These are phyloP conservation scores for Pseudozyma flocculosa DNA, from an alignment of 1,284 basidiomycete species.

Conservation along the genomic window DNA sequence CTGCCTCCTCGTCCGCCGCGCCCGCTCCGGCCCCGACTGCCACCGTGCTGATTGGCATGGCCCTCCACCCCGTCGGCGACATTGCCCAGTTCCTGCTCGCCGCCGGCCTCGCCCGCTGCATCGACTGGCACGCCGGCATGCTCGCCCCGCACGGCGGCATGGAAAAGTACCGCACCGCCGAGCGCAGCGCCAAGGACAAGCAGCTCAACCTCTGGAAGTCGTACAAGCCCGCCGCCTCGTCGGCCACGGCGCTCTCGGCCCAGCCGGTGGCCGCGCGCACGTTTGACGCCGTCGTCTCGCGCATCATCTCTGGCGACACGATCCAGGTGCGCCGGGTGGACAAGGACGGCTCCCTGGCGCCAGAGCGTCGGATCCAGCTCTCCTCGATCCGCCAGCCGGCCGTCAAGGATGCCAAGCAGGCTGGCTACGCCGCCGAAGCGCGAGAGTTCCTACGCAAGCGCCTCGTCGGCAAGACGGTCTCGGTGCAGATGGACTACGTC, in stretches of 20 bases:
- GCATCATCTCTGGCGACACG: conserved; percentile 91
- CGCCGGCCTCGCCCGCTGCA: conserved; percentile 82
- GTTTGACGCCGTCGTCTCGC: conserved; percentile 74
- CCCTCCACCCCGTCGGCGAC: conserved; percentile 89
- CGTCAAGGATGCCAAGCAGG: conserved; percentile 77
- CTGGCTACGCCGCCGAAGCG: conserved; percentile 85
- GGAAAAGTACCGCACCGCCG: conserved; percentile 73
- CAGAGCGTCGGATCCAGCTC: conserved; percentile 84
- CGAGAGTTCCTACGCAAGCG: conserved; percentile 64
- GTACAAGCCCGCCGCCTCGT: conserved; percentile 47
- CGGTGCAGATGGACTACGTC: conserved; percentile 51
- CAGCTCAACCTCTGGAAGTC: conserved; percentile 76
- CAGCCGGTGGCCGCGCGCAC: conserved; percentile 34
- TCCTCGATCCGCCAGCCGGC: conserved; percentile 77
- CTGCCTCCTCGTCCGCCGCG: conserved; percentile 65
- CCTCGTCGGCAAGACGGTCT: conserved; percentile 46
- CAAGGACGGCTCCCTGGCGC: conserved; percentile 59
- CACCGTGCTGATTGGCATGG: conserved; percentile 84
- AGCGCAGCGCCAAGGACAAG: conserved; percentile 80
- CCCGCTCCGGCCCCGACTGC: conserved; percentile 59
- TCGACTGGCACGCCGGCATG: conserved; percentile 98
- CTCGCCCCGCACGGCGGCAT: conserved; percentile 65
- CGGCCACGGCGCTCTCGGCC: conserved; percentile 16
- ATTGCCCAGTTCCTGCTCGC: conserved; percentile 85
- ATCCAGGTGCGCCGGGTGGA: conserved; percentile 61